phyloP scores from a whole-genome alignment of 148 eudicot genomes.

The Camellia sinensis region DNA sequence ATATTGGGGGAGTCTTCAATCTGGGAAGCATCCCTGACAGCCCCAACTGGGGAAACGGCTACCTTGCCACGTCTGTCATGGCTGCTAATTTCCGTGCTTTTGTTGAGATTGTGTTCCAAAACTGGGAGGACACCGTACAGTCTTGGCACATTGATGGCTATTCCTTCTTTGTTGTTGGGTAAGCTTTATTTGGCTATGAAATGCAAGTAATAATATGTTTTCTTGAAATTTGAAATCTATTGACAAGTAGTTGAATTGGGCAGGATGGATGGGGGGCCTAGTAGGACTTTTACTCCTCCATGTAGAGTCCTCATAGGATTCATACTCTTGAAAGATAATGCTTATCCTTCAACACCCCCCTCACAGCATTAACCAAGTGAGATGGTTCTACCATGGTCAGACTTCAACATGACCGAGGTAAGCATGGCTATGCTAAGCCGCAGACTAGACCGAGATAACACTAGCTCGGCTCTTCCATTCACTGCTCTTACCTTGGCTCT shows the following conservation, averaged over 20 bases:
- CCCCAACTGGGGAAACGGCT: constrained; percentile 49
- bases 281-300: no score
- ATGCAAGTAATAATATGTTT: not conserved
- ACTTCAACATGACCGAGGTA: no score
- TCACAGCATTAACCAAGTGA: no score
- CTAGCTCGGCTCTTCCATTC: no score
- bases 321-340: no score
- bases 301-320: no score
- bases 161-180: constrained; percentile 98
- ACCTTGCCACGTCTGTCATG: constrained; percentile 72
- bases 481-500: no score
- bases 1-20: constrained; percentile 71
- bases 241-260: not conserved
- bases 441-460: no score
- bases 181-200: constrained; percentile 20
- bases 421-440: no score
- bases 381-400: no score
- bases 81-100: constrained; percentile 61
- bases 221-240: not conserved
- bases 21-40: constrained; percentile 69
- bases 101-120: constrained; percentile 83
- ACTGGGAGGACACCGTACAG: constrained; percentile 75
- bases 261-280: constrained; percentile 97
- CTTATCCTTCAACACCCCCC: no score
- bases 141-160: constrained; percentile 91